Base-by-base conservation (phyloP, 2,329 filamentous ascomycete species). In the Geosmithia morbida region DNA sequence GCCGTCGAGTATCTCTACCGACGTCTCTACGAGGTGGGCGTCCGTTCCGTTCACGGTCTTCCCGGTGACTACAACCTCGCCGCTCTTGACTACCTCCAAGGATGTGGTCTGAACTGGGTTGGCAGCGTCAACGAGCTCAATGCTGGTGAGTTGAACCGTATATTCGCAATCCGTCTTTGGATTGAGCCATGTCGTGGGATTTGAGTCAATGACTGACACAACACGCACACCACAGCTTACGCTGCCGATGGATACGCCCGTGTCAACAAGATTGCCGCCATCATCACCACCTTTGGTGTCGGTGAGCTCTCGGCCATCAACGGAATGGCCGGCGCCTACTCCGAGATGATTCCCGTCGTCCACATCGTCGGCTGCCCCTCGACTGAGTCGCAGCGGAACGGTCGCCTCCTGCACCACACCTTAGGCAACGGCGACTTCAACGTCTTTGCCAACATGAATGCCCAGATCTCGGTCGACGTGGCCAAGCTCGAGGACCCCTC, bases 221-320 rank as follows among this genome's bases (percentile, higher is more conserved):
- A 44, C 22, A 26, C 8, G 41, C 39, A 39, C 46, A 22, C 30
- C 20, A 22, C 57, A 77, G 82, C 80, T 17, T 88, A 88, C 56
- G 83, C 84, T 26, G 82, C 85, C n/a, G 85, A 88, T 64, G 85
- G 84, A 20, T 88, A 88, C 59, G 83, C 83, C 48, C 75, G 84
- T 52, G 73, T 86, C 50, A 83, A 83, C 48, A 80, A 82, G 42
- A 79, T 87, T 33, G 73, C 74, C 4, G 83, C 83, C 29, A 63
- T 88, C 44, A 64, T 88, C 53, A 88, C 84, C 41, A 87, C 84
- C 1, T 87, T 87, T 52, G 85, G 84, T 46, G 83, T 87, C 4
- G 84, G 79, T 46, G 79, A 83, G 59, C 71, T 83, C n/a, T 86
- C 82, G 2, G 81, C 83, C 45, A 69, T 87, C 56, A 86, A 87